Percentiles rank a stretch among this genome's conserved stretches.
Evolutionary conservation across 1,284 basidiomycete species (phyloP).

Genomic region (Trichosporon coremiiforme): DNA sequence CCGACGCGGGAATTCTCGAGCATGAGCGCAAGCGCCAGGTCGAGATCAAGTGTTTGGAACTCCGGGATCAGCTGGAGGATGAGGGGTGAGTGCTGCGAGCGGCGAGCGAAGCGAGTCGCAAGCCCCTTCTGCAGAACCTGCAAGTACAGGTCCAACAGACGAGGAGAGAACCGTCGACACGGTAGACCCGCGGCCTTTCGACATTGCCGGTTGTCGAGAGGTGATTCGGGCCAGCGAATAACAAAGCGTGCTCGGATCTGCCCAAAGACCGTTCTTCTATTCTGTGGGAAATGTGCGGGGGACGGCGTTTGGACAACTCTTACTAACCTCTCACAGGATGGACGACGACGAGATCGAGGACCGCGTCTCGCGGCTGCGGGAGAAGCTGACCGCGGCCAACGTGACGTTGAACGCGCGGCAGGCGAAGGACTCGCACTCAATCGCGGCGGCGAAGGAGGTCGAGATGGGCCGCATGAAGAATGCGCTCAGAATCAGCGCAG

Average conservation of each 20-base stretch:
- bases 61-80: slow-evolving; percentile 87
- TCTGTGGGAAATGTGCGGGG: slow-evolving; percentile 22
- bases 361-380: slow-evolving; percentile 73
- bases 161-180: background rate
- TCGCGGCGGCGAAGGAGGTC: slow-evolving; percentile 81
- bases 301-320: slow-evolving; percentile 22
- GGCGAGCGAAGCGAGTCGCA: no score
- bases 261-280: background rate
- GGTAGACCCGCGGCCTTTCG: no score
- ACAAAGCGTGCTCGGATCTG: slow-evolving; percentile 31
- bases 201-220: slow-evolving; percentile 34
- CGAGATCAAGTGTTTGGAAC: slow-evolving; percentile 88
- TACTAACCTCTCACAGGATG: slow-evolving; percentile 59
- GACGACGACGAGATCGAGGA: slow-evolving; percentile 79
- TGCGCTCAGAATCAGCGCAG: slow-evolving; percentile 76
- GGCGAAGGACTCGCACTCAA: slow-evolving; percentile 79
- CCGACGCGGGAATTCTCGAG: slow-evolving; percentile 91
- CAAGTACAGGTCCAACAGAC: no score
- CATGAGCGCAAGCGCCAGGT: slow-evolving; percentile 92
- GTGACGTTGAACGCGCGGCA: slow-evolving; percentile 54
- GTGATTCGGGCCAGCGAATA: slow-evolving; percentile 29
- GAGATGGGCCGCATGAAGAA: slow-evolving; percentile 80
- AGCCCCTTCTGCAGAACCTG: no score
- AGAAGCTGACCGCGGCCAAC: slow-evolving; percentile 65
- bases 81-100: slow-evolving; percentile 65